Percentiles rank a stretch among this genome's conserved stretches.
Evolutionary conservation across 495 filamentous ascomycete genomes (phyloP).

Genomic region (Daldinia loculata): DNA sequence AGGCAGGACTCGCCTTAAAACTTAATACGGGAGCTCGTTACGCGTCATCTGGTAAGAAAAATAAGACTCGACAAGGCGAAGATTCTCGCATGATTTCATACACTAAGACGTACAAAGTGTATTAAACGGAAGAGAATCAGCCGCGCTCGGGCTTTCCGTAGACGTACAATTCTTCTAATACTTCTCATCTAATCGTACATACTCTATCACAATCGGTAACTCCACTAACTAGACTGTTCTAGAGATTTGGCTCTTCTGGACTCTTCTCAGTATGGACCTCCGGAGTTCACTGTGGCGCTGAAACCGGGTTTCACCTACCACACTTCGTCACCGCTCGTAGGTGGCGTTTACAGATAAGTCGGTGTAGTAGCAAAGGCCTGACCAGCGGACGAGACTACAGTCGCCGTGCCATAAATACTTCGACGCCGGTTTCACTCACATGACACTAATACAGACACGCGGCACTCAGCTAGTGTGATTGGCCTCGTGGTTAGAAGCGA

Average conservation of each 20-base stretch:
- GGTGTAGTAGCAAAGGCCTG: not conserved
- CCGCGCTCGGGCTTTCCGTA: not conserved
- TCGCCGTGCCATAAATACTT: not conserved
- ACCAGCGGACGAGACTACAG: not conserved
- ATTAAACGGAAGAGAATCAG: not conserved
- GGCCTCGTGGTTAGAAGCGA: not conserved
- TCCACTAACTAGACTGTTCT: not conserved
- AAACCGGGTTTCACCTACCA: conserved; percentile 28
- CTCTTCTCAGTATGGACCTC: not conserved
- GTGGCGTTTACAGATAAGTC: not conserved
- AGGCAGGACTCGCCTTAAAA: not conserved
- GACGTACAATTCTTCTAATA: not conserved
- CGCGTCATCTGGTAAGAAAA: not conserved
- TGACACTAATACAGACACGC: conserved; percentile 3
- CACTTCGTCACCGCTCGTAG: conserved; percentile 8
- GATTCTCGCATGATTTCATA: not conserved
- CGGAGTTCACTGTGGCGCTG: conserved; percentile 9
- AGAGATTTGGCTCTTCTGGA: not conserved
- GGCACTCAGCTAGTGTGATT: not conserved
- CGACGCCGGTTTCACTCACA: conserved; percentile 4
- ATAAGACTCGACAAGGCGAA: not conserved
- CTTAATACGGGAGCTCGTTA: not conserved
- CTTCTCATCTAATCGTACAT: not conserved
- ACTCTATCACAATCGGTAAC: not conserved
- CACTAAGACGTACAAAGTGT: not conserved